A percentile compares a stretch with the other conserved stretches of the same genome.
phyloP scores from a whole-genome alignment of 495 filamentous ascomycete genomes.

The Podospora didyma region DNA sequence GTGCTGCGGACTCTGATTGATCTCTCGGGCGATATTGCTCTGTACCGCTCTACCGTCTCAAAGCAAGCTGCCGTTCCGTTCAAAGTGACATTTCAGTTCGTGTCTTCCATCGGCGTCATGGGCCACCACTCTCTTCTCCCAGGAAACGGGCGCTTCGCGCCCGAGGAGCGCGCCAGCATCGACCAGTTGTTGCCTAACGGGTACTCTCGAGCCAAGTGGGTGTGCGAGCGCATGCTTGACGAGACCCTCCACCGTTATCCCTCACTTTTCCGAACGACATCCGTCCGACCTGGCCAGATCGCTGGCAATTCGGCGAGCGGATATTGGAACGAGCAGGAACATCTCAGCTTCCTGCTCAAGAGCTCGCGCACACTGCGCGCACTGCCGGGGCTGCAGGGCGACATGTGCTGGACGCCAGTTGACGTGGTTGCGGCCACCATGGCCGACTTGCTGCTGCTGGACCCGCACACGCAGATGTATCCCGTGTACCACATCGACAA shows the following conservation, averaged over 20 bases:
- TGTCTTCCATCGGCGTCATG: conserved; percentile 53
- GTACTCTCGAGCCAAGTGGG: conserved; percentile 49
- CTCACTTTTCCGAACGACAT: conserved; percentile 39
- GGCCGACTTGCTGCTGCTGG: conserved; percentile 32
- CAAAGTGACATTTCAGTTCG: conserved; percentile 46
- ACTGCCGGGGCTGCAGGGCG: conserved; percentile 41
- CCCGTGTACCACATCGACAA: conserved; percentile 57
- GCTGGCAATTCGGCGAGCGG: conserved; percentile 45
- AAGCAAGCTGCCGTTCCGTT: neutral
- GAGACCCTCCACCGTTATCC: conserved; percentile 41
- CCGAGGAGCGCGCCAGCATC: conserved; percentile 29
- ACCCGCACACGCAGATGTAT: conserved; percentile 15
- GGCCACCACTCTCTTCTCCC: conserved; percentile 36
- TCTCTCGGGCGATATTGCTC: conserved; percentile 35
- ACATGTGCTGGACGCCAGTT: conserved; percentile 48
- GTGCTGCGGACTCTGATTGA: conserved; percentile 45
- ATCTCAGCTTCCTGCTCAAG: conserved; percentile 49
- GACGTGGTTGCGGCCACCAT: conserved; percentile 40
- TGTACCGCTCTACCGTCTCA: neutral
- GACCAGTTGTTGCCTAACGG: conserved; percentile 20
- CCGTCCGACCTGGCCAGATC: conserved; percentile 47
- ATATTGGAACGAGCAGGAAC: conserved; percentile 51
- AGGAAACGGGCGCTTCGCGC: conserved; percentile 24
- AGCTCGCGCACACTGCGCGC: conserved; percentile 43
- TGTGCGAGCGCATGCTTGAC: conserved; percentile 48